A percentile compares a stretch with the other conserved stretches of the same genome.
These are phyloP conservation scores for Gryganskiella cystojenkinii DNA, from an alignment of 192 early-diverging fungal species.

Conservation along the genomic window DNA sequence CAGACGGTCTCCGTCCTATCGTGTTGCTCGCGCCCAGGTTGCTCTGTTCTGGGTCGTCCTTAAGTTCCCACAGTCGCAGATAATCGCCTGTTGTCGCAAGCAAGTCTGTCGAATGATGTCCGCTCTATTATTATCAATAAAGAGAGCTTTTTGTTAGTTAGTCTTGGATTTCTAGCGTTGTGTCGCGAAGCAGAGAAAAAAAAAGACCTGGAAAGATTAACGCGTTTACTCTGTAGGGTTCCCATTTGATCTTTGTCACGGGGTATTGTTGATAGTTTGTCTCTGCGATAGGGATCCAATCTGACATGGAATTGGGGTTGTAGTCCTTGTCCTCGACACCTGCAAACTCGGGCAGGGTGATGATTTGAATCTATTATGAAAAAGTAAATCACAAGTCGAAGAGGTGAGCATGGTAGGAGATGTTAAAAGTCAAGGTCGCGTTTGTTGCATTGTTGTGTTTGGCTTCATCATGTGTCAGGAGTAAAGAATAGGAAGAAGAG, in stretches of 20 bases:
- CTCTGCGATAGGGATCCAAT: conserved; percentile 82
- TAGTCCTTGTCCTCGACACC: conserved; percentile 49
- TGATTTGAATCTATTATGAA: conserved; percentile 78
- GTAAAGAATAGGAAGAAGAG: too few species aligned
- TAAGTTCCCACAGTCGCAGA: conserved; percentile 89
- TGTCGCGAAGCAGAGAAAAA: not conserved
- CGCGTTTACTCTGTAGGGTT: conserved; percentile 72
- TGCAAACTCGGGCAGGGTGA: conserved; percentile 65
- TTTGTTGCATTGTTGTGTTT: too few species aligned
- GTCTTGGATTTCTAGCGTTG: not conserved
- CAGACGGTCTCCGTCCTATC: conserved; percentile 51
- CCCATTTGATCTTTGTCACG: conserved; percentile 91
- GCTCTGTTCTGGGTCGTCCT: conserved; percentile 62
- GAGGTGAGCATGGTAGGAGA: too few species aligned
- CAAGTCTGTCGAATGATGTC: conserved; percentile 68
- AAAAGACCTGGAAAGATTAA: not conserved
- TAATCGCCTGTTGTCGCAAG: conserved; percentile 91
- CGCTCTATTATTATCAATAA: conserved; percentile 24
- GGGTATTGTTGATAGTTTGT: conserved; percentile 85
- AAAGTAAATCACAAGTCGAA: too few species aligned
- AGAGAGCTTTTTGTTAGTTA: not conserved
- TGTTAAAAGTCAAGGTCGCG: too few species aligned
- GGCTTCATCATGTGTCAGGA: too few species aligned
- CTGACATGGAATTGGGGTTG: conserved; percentile 55
- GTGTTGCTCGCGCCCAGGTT: conserved; percentile 37